phyloP scores from a whole-genome alignment of 495 filamentous ascomycete genomes.

The Chaetomium tenue region DNA sequence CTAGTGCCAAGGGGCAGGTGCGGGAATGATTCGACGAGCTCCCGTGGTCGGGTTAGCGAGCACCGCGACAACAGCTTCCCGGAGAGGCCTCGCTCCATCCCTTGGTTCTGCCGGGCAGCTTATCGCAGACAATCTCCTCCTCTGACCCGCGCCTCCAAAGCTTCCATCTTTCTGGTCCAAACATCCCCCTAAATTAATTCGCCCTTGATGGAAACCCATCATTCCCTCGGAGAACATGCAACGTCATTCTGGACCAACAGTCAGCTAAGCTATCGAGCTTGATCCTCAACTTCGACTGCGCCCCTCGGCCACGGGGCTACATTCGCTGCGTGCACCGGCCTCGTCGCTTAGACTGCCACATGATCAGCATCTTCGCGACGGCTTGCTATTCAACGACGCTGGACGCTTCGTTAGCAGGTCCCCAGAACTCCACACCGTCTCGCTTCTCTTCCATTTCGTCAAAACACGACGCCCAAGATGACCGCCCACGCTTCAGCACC shows the following conservation, averaged over 20 bases:
- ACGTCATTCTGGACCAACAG: conserved; percentile 8
- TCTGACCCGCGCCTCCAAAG: not conserved
- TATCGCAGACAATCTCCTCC: conserved; percentile 1
- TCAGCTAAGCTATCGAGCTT: conserved; percentile 7
- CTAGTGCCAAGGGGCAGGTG: not conserved
- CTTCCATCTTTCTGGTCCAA: not conserved
- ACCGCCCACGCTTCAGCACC: conserved; percentile 10
- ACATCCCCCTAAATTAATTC: not conserved
- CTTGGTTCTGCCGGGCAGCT: conserved; percentile 1
- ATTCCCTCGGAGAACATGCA: conserved; percentile 12
- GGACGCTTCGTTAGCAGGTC: not conserved
- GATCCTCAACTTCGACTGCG: not conserved
- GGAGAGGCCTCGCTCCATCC: not conserved
- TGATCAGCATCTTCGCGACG: not conserved
- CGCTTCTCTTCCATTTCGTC: not conserved
- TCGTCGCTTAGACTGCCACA: not conserved
- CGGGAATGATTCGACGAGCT: not conserved
- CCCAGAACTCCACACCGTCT: not conserved
- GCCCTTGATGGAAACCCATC: conserved; percentile 22
- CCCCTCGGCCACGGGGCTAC: not conserved
- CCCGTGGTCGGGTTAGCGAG: not conserved
- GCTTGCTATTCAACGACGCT: not conserved
- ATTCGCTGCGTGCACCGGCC: not conserved
- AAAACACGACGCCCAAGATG: conserved; percentile 8
- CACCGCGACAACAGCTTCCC: not conserved